Base-by-base conservation (phyloP, 352 stramenopile genomes). In the Phytopythium helicoides region DNA sequence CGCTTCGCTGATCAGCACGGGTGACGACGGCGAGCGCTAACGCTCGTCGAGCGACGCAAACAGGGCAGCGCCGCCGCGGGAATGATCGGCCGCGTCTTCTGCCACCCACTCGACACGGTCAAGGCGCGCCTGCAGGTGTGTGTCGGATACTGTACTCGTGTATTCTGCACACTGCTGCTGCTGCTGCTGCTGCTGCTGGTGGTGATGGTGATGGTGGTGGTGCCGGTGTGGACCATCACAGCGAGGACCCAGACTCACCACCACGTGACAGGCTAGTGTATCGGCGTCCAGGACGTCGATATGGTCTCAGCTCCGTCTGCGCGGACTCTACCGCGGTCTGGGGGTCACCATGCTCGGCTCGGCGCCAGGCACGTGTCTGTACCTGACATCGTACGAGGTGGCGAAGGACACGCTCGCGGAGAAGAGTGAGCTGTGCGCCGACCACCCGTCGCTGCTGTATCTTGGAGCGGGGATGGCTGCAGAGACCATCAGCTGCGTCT, bases 321-420 rank as follows among this genome's bases (percentile, higher is more conserved):
- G 81, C 7, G 88, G 93, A 3, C 70, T 99, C 5, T 99, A 99
- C 67, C 80, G 92, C 47, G 97, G 97, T 3, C 89, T 99, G 53
- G 94, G 91, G 16, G 92, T 97, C 15, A 96, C 96, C 34, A 84
- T 98, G 57, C 47, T 98, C 21, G 94, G 94, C 10, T 97, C 95
- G 12, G 97, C 95, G 38, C 97, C 97, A 10, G 97, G 92, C 1
- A 98, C 93, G 42, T 96, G 96, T 57, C 64, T 99, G 6, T 99
- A 99, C 75, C 68, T 99, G 48, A 97, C 89, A 26, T 97, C 92
- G 15, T 99, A 99, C 75, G 95, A 99, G 56, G 71, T 94, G 36
- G 85, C 64, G 22, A 91, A 87, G 58, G 74, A 88, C 55, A 64
- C 60, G 44, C 60, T 91, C 9, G 63, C 80, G 36, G 33, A 8